Evolutionary conservation across 1,284 basidiomycete genomes (phyloP).

Genomic region (Boletus subluridellus): DNA sequence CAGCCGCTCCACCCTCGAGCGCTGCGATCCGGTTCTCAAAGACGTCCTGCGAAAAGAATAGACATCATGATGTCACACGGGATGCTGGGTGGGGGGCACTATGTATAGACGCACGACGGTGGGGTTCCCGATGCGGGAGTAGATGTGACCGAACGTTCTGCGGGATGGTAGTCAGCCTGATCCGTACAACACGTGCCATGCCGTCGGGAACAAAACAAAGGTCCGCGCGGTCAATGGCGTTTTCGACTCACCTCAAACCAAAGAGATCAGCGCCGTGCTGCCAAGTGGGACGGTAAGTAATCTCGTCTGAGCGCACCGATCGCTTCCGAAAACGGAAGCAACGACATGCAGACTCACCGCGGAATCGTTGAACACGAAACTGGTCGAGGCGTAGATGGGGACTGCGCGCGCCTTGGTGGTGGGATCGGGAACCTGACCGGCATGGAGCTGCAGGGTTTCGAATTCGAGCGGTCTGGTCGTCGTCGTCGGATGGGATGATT

Average conservation of each 20-base stretch:
- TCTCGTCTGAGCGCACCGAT: background rate
- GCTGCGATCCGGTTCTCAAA: conserved; percentile 85
- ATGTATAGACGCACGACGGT: conserved; percentile 58
- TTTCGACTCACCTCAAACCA: conserved; percentile 51
- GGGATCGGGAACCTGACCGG: conserved; percentile 70
- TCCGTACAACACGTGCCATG: background rate
- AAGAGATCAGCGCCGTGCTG: conserved; percentile 85
- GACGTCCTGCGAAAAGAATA: conserved; percentile 50
- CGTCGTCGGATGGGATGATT: background rate
- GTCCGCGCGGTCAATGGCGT: background rate
- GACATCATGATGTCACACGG: background rate
- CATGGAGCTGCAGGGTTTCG: conserved; percentile 82
- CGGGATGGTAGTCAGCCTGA: conserved; percentile 1
- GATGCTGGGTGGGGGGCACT: background rate
- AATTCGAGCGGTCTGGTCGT: conserved; percentile 53
- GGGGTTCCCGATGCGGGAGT: conserved; percentile 80
- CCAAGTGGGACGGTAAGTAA: background rate
- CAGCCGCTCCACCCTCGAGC: conserved; percentile 78
- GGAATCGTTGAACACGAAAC: conserved; percentile 80
- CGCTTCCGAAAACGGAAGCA: background rate
- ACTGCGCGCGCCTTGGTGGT: conserved; percentile 76
- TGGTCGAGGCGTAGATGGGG: conserved; percentile 77
- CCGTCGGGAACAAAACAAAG: too few species aligned
- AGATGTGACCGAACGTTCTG: conserved; percentile 69
- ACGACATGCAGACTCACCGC: conserved; percentile 38